These are phyloP conservation scores for Fraxinus velutina DNA, from an alignment of 305 asterid species.

Conservation along the genomic window DNA sequence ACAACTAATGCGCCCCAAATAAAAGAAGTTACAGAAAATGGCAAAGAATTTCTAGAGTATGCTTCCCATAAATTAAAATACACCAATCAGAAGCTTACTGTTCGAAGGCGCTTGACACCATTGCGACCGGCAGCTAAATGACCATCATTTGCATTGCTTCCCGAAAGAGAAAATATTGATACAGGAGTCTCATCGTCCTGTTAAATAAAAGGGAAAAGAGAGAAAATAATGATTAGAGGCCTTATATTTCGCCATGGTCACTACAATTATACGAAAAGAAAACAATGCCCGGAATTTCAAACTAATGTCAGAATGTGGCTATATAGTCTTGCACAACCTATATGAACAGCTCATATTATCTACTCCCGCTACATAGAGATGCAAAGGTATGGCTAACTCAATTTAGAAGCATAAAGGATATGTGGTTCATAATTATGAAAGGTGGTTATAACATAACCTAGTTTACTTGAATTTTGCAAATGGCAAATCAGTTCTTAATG, in stretches of 20 bases:
- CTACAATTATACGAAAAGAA: neutral
- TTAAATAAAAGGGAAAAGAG: slow-evolving; percentile 18
- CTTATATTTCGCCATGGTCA: neutral
- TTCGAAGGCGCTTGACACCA: slow-evolving; percentile 95
- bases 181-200: slow-evolving; percentile 97
- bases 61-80: slow-evolving; percentile 8
- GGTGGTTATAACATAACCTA: neutral
- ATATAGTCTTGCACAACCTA: slow-evolving; percentile 11
- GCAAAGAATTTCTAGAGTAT: neutral
- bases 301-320: neutral
- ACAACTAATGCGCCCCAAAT: neutral
- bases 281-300: neutral
- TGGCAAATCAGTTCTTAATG: neutral
- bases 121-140: slow-evolving; percentile 96
- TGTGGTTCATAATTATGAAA: slow-evolving; percentile 3
- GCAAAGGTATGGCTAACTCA: slow-evolving; percentile 1
- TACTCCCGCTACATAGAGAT: slow-evolving; percentile 15
- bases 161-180: slow-evolving; percentile 87
- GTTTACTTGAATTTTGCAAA: neutral
- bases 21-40: neutral
- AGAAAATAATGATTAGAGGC: slow-evolving; percentile 23
- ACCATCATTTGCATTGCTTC: slow-evolving; percentile 78
- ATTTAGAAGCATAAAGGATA: slow-evolving; percentile 6
- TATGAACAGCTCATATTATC: slow-evolving; percentile 11
- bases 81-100: slow-evolving; percentile 50